Evolutionary conservation across 2,329 filamentous ascomycete species (phyloP).

Genomic region (Stagonosporopsis rhizophila): DNA sequence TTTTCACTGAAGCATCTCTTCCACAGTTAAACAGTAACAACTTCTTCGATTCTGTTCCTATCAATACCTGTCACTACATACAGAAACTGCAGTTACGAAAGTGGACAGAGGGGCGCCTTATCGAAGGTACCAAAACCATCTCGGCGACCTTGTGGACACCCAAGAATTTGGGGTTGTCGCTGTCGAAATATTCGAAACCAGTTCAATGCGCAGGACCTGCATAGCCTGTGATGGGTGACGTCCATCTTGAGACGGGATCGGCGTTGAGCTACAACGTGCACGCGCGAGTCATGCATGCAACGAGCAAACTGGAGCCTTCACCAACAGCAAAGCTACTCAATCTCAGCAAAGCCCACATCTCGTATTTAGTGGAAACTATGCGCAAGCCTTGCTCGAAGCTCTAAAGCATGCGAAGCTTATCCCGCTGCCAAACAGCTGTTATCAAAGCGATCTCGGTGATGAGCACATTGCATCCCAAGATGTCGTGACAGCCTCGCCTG

Average conservation of each 20-base stretch:
- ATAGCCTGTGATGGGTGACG: too few species aligned
- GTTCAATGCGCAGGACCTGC: too few species aligned
- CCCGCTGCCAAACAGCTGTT: background rate
- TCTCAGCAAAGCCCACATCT: background rate
- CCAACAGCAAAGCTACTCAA: background rate
- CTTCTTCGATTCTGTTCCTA: too few species aligned
- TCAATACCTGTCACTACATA: too few species aligned
- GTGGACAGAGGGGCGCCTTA: too few species aligned
- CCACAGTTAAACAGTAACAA: too few species aligned
- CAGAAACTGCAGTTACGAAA: too few species aligned
- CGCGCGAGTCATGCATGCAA: background rate
- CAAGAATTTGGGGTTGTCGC: too few species aligned
- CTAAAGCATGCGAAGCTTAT: background rate
- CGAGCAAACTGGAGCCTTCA: background rate
- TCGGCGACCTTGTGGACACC: too few species aligned
- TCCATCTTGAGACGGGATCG: too few species aligned
- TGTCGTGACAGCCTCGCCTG: slow-evolving; percentile 10
- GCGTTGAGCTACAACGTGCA: background rate
- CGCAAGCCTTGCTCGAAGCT: background rate
- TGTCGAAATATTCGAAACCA: too few species aligned
- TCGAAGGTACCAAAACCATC: too few species aligned
- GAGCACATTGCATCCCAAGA: slow-evolving; percentile 6
- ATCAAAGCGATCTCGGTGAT: slow-evolving; percentile 7
- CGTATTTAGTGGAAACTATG: background rate
- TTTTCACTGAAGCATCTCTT: background rate